These are phyloP conservation scores for Hymenochaete sp. DNA, from an alignment of 1,284 basidiomycete species.

Conservation along the genomic window DNA sequence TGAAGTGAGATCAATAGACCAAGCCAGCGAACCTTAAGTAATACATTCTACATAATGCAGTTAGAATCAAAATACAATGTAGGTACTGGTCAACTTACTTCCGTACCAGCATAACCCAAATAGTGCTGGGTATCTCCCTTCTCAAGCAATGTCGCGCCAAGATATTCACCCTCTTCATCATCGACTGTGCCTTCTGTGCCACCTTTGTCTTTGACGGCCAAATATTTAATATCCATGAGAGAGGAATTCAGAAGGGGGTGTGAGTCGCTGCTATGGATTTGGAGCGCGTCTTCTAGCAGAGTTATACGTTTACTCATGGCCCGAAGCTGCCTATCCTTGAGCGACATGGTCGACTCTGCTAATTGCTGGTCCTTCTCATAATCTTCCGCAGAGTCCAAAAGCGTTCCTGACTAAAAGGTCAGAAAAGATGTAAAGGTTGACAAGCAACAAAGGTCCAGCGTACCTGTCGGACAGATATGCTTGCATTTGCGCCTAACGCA, in stretches of 20 bases:
- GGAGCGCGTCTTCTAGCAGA: conserved; percentile 21
- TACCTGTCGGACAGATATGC: conserved; percentile 19
- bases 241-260: conserved; percentile 23
- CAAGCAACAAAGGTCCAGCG: conserved; percentile 1
- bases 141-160: conserved; percentile 5
- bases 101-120: conserved; percentile 5
- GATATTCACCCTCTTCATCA: conserved; percentile 1
- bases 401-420: too few species aligned
- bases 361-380: too few species aligned
- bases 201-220: conserved; percentile 1
- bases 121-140: conserved; percentile 3
- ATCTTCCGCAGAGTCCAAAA: too few species aligned
- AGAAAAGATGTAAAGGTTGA: not conserved
- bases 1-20: too few species aligned
- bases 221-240: not conserved
- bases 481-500: conserved; percentile 7
- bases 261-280: conserved; percentile 11
- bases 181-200: not conserved
- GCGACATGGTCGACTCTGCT: conserved; percentile 9
- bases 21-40: not conserved
- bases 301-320: conserved; percentile 13
- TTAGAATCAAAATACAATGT: not conserved
- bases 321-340: conserved; percentile 15
- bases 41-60: not conserved
- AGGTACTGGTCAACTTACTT: conserved; percentile 1